Evolutionary conservation across 495 filamentous ascomycete genomes (phyloP).

Genomic region (Lasiosphaeria ovina): DNA sequence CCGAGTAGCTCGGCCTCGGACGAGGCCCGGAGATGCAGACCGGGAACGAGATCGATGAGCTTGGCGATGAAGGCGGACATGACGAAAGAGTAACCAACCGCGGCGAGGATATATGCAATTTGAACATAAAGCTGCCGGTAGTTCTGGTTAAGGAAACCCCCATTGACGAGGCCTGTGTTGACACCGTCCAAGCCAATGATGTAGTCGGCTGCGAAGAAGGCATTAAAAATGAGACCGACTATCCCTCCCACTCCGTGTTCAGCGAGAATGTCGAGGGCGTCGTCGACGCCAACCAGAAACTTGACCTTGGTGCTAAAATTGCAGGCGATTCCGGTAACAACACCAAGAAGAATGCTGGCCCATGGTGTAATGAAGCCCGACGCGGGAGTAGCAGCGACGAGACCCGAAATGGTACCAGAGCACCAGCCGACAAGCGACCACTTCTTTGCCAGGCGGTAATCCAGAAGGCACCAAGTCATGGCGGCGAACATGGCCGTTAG

Average conservation of each 20-base stretch:
- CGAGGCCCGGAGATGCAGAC: constrained; percentile 84
- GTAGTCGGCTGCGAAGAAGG: constrained; percentile 79
- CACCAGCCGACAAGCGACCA: constrained; percentile 99
- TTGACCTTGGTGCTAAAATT: constrained; percentile 98
- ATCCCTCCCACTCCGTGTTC: constrained; percentile 97
- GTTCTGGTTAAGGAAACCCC: constrained; percentile 87
- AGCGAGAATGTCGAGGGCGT: constrained; percentile 96
- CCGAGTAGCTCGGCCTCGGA: constrained; percentile 97
- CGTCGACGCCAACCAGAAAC: constrained; percentile 92
- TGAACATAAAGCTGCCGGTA: constrained; percentile 89
- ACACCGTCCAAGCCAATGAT: constrained; percentile 94
- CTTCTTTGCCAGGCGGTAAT: constrained; percentile 92
- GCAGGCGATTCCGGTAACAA: constrained; percentile 80
- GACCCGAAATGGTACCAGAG: constrained; percentile 85
- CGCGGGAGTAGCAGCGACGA: constrained; percentile 88
- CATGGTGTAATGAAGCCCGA: constrained; percentile 87
- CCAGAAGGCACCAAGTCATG: constrained; percentile 86
- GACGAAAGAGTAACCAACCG: constrained; percentile 74
- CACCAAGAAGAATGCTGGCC: constrained; percentile 80
- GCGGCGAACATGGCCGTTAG: constrained; percentile 85
- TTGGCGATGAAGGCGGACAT: constrained; percentile 82
- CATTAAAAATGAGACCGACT: constrained; percentile 90
- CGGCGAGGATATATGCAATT: constrained; percentile 81
- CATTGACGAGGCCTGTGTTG: constrained; percentile 68
- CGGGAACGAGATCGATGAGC: constrained; percentile 81